Evolutionary conservation across 495 filamentous ascomycete species (phyloP).

Genomic region (Xylaria intraflava): DNA sequence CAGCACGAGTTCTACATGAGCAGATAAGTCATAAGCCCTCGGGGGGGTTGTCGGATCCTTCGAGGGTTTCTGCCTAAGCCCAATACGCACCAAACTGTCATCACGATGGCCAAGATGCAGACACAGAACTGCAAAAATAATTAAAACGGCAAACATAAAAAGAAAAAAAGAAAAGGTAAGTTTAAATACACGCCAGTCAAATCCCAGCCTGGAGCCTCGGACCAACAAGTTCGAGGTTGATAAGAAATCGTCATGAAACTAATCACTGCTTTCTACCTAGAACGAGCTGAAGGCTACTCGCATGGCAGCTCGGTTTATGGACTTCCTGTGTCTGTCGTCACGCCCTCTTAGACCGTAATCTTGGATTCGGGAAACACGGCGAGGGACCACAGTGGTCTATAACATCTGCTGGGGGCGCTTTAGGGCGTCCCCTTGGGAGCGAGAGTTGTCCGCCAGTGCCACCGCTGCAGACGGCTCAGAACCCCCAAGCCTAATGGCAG

Average conservation of each 20-base stretch:
- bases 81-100: slow-evolving; percentile 56
- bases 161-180: slow-evolving; percentile 51
- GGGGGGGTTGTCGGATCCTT: slow-evolving; percentile 54
- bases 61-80: slow-evolving; percentile 43
- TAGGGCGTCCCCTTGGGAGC: no score
- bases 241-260: slow-evolving; percentile 18
- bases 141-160: slow-evolving; percentile 30
- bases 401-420: no score
- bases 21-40: slow-evolving; percentile 39
- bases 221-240: slow-evolving; percentile 21
- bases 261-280: no score
- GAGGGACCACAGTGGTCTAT: no score
- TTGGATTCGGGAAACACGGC: no score
- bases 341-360: no score
- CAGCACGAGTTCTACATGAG: slow-evolving; percentile 38
- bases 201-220: slow-evolving; percentile 33
- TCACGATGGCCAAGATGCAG: slow-evolving; percentile 52
- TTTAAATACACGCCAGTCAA: slow-evolving; percentile 35
- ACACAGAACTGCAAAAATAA: slow-evolving; percentile 39
- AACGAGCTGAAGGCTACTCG: no score
- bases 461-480: no score
- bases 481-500: no score
- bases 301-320: no score
- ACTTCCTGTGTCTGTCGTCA: no score
- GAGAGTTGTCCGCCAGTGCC: no score